Base-by-base conservation (phyloP, 331 rosid species). In the Malus hybrid region DNA sequence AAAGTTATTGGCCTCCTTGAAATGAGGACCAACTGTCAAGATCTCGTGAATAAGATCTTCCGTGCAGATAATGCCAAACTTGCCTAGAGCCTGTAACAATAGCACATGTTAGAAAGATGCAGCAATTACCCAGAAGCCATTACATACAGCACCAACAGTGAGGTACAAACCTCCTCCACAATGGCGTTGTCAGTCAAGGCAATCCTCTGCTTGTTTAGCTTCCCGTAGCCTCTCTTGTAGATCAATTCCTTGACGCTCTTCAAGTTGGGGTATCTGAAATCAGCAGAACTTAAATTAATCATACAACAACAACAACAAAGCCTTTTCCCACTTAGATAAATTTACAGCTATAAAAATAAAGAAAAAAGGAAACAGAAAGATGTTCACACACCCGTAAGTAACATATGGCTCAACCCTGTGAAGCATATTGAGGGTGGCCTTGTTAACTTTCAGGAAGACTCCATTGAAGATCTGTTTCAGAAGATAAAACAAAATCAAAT, bases 21-120 rank as follows among this genome's bases (percentile, higher is more conserved):
- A 93, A 70, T 93, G 97, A 18, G 97, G 96, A 13, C 98, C 98
- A 30, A 89, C 98, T 0, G 93, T 87, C 64, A 87, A 63, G 78
- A 91, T 93, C 87, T 91, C 98, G 10, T 91, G 98, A 69, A 93
- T 87, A 34, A 93, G 93, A 84, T 93, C 98, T 69, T 93, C 97
- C 0, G 74, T 56, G 71, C 88, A 91, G 58, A 89, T 77, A 26
- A 93, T 91, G 46, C 91, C 96, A 42, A 73, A 46, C 84, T 91
- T 87, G 9, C 97, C 98, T 8, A 93, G 71, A 12, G 87, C 98
- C 96, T 93, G 50, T 26, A 15, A 6, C 18, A 30, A 12, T 5
- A 63, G 24, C 30, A 14, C 1, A 75, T 14, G 73, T 88, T 66
- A 80, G 77, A 7, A 52, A 2, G 4, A 36, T 2, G 44, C 5